phyloP scores from a whole-genome alignment of 805 yeast species.

The Candida chilensis region DNA sequence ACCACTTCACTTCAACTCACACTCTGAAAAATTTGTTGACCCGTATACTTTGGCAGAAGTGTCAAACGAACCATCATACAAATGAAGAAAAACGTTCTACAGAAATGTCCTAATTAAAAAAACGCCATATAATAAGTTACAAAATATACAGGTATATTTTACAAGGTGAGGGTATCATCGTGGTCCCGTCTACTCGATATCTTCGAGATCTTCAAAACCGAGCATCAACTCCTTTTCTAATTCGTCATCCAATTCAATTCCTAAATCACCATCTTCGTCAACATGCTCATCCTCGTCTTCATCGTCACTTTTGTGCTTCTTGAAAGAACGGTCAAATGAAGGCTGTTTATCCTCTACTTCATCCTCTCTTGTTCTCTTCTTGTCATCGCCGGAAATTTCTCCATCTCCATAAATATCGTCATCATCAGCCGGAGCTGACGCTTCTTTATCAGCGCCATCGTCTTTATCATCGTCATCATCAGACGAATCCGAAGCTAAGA shows the following conservation, averaged over 20 bases:
- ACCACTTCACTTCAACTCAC: no score
- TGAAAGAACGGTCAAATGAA: no score
- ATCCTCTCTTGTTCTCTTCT: not conserved
- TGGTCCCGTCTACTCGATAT: slow-evolving; percentile 11
- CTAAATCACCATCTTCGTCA: slow-evolving; percentile 9
- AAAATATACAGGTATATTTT: not conserved
- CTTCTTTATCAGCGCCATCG: slow-evolving; percentile 8
- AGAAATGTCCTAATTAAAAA: not conserved
- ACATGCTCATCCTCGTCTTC: slow-evolving; percentile 17
- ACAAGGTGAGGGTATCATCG: slow-evolving; percentile 6
- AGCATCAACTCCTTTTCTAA: slow-evolving; percentile 36
- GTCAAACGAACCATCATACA: no score
- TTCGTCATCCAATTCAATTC: slow-evolving; percentile 21
- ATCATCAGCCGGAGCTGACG: slow-evolving; percentile 12
- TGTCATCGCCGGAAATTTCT: slow-evolving; percentile 2
- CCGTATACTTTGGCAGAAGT: no score
- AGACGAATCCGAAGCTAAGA: slow-evolving; percentile 35
- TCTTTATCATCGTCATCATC: slow-evolving; percentile 18
- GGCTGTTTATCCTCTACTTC: slow-evolving; percentile 4
- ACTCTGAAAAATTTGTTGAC: no score
- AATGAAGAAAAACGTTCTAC: not conserved
- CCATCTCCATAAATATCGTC: slow-evolving; percentile 10
- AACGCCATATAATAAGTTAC: not conserved
- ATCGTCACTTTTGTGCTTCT: slow-evolving; percentile 4
- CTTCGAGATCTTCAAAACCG: slow-evolving; percentile 42